These are phyloP conservation scores for Ottelia alismoides DNA, from an alignment of 106 monocot genomes.

Conservation along the genomic window DNA sequence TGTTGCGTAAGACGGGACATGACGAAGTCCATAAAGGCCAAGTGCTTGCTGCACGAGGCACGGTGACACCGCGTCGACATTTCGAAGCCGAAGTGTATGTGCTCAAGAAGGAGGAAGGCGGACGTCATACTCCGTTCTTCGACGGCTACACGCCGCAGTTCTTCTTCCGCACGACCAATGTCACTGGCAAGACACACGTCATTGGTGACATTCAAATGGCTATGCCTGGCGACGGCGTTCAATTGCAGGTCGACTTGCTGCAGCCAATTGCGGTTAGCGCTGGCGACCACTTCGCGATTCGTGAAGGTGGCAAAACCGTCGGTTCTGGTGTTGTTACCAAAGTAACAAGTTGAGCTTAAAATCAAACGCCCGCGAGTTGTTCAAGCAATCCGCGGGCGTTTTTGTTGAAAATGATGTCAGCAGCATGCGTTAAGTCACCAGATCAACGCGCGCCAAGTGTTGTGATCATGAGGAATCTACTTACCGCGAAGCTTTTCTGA, in stretches of 20 bases:
- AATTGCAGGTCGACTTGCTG: conserved; percentile 72
- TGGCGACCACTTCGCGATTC: conserved; percentile 58
- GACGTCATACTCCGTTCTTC: conserved; percentile 70
- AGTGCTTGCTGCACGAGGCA: conserved; percentile 58
- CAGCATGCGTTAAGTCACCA: too few species aligned
- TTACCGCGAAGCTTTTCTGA: too few species aligned
- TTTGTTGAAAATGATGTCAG: too few species aligned
- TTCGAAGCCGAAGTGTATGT: conserved; percentile 62
- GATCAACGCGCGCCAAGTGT: too few species aligned
- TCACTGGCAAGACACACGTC: conserved; percentile 47
- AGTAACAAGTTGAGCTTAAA: conserved; percentile 38
- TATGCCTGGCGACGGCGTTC: conserved; percentile 73
- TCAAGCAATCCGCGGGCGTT: too few species aligned
- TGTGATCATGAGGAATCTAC: too few species aligned
- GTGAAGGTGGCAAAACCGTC: conserved; percentile 77
- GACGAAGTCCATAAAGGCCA: conserved; percentile 56
- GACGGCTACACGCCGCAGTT: conserved; percentile 66
- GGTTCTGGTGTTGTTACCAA: conserved; percentile 62
- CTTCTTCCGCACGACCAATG: conserved; percentile 76
- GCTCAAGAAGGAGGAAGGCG: conserved; percentile 84
- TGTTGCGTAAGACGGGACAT: conserved; percentile 58
- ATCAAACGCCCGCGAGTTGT: too few species aligned
- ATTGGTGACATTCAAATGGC: conserved; percentile 74
- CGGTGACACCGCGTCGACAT: conserved; percentile 67
- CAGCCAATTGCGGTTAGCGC: conserved; percentile 54